These are phyloP conservation scores for Paradendryphiella salina DNA, from an alignment of 2,329 filamentous ascomycete genomes.

Conservation along the genomic window DNA sequence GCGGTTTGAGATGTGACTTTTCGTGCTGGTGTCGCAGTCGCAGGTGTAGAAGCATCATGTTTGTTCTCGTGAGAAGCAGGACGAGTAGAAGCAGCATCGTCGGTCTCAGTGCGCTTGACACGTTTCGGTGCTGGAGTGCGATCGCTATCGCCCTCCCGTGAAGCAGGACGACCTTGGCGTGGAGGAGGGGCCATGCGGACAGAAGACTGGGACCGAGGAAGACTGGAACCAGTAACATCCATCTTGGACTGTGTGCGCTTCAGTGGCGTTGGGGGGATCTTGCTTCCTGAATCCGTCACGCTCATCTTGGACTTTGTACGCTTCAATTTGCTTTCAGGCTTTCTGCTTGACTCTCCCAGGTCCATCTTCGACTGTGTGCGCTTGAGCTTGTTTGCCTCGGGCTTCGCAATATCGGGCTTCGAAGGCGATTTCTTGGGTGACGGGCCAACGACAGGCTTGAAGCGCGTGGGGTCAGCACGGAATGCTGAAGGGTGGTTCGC, in stretches of 20 bases:
- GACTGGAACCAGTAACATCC: slow-evolving; percentile 57
- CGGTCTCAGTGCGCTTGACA: slow-evolving; percentile 65
- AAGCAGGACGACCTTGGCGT: slow-evolving; percentile 31
- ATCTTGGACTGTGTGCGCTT: slow-evolving; percentile 63
- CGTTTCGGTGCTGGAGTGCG: slow-evolving; percentile 65
- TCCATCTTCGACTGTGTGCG: slow-evolving; percentile 63
- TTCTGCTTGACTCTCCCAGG: slow-evolving; percentile 61
- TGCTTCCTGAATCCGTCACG: slow-evolving; percentile 61
- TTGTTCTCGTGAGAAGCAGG: slow-evolving; percentile 55
- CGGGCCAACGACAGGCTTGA: slow-evolving; percentile 51
- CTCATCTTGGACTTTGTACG: slow-evolving; percentile 61
- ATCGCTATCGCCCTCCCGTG: slow-evolving; percentile 37
- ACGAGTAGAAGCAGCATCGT: slow-evolving; percentile 70
- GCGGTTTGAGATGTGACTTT: slow-evolving; percentile 42
- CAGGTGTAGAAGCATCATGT: slow-evolving; percentile 13
- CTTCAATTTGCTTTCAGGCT: slow-evolving; percentile 53
- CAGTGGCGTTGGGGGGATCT: slow-evolving; percentile 48
- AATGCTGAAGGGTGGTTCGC: slow-evolving; percentile 81
- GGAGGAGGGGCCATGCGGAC: slow-evolving; percentile 34
- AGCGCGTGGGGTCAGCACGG: slow-evolving; percentile 60
- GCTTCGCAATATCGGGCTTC: slow-evolving; percentile 54
- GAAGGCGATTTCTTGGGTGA: slow-evolving; percentile 42
- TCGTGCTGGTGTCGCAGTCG: slow-evolving; percentile 30
- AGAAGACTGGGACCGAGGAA: slow-evolving; percentile 46
- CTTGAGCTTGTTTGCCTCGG: slow-evolving; percentile 53